Evolutionary conservation across 129 eudicot genomes (phyloP), one percentile per base, ranked within the genome.

Genomic region (Escallonia herrerae): DNA sequence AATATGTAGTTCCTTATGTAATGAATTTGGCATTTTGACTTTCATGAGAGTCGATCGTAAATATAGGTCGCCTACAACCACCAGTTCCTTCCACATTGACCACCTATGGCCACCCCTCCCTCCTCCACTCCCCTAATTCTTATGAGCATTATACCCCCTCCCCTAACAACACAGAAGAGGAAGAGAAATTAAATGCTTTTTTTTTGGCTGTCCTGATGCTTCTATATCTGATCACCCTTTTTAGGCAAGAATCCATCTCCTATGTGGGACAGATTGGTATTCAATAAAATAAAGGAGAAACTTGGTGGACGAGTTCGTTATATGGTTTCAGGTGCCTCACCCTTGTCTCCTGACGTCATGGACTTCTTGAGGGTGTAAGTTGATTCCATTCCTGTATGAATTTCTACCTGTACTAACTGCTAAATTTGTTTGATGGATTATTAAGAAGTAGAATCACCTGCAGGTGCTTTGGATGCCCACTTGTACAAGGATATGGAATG

Each of bases 231-330:
- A 6, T 60, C 13, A 56, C 39, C 43, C 58, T 10, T 66, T 69
- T 71, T 86, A 90, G 97, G 97, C 37, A 90, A 86, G 56, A 90
- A 40, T 22, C 77, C 97, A 63, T 81, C 97, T 15, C 82, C 90
- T 38, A 86, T 90, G 79, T 90, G 95, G 95, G 97, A 90, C 69
- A 62, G 84, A 61, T 75, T 90, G 74, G 95, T 90, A 33, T 90
- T 90, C 70, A 81, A 83, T 63, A 86, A 86, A 79, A 83, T 90
- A 73, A 90, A 86, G 68, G 82, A 59, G 71, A 90, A 74, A 72
- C 88, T 90, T 51, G 97, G 97, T 40, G 97, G 97, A 59, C 77
- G 95, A 40, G 87, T 90, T 69, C 97, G 97, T 62, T 79, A 60
- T 60, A 90, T 90, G 81, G 76, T 76, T 57, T 90, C 97, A 9